A percentile compares a stretch with the other conserved stretches of the same genome.
Conservation (phyloP, 768 basidiomycete species). For the Galerina marginata region DNA sequence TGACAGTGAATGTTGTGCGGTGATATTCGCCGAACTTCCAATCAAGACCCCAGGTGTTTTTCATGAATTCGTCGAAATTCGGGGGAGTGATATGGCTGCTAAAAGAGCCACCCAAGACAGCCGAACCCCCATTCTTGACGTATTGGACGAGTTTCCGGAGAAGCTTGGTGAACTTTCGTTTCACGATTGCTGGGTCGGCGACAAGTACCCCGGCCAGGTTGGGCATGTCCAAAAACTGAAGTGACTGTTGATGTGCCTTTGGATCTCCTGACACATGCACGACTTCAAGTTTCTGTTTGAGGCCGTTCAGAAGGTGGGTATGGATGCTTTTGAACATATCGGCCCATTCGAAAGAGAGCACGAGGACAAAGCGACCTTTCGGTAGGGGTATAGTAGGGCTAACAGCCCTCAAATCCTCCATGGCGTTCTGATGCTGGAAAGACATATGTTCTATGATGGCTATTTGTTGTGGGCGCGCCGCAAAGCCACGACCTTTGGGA, state of each 20-base stretch:
- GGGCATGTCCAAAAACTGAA: conserved; percentile 31
- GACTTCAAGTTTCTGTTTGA: conserved; percentile 29
- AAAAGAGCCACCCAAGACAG: conserved; percentile 41
- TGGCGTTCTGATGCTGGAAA: conserved; percentile 4
- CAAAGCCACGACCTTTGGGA: conserved; percentile 16
- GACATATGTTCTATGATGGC: conserved; percentile 12
- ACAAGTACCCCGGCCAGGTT: conserved; percentile 39
- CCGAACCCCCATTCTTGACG: conserved; percentile 41
- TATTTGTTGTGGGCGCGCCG: conserved; percentile 8
- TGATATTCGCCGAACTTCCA: conserved; percentile 47
- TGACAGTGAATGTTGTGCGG: conserved; percentile 42
- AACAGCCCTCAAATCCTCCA: background rate
- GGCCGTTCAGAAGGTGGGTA: conserved; percentile 30
- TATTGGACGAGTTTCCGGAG: conserved; percentile 41
- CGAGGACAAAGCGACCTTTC: conserved; percentile 29
- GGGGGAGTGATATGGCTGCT: conserved; percentile 29
- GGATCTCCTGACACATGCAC: conserved; percentile 19
- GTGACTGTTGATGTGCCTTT: conserved; percentile 19
- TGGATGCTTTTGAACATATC: conserved; percentile 28
- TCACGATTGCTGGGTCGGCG: conserved; percentile 39
- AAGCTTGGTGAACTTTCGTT: conserved; percentile 24
- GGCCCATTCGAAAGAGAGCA: conserved; percentile 34
- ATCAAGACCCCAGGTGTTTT: conserved; percentile 35
- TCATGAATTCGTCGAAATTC: conserved; percentile 34
- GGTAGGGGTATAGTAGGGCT: background rate